Base-by-base conservation (phyloP, 306 rosid genomes). In the Fagus crenata region DNA sequence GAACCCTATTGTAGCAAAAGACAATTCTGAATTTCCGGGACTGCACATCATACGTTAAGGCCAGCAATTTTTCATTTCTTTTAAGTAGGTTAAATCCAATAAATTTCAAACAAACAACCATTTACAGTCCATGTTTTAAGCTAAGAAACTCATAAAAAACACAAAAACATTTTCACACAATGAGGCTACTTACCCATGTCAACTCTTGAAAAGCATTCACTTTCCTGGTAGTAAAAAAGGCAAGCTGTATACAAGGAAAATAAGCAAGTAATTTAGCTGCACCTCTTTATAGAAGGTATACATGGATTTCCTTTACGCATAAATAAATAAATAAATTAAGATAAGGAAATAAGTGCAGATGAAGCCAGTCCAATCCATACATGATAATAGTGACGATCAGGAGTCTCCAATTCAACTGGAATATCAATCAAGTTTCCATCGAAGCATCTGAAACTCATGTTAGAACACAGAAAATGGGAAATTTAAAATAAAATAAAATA, bases 321-420 rank as follows among this genome's bases (percentile, higher is more conserved):
- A 41, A 46, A 56, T 13, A 40, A 7, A 14, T 9, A 59, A 73
- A 75, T 32, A 71, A 75, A 70, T 39, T 60, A 49, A 67, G 41
- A 6, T 49, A 73, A 37, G 73, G 31, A 67, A 79, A 58, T 41
- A 4, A 15, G 3, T 35, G 42, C 56, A 53, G 63, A 68, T 22
- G 60, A 73, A 74, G 74, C 64, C 32, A 53, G 61, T 39, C 14
- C 49, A 73, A 78, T 28, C 28, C 81, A 70, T 87, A 92, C 98
- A 84, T 89, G 98, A 80, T 94, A 94, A 73, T 92, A 94, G 79
- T 94, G 98, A 53, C 85, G 98, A 79, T 94, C 98, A 36, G 97
- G 98, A 43, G 94, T 90, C 87, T 94, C 98, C 68, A 92, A 95
- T 90, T 94, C 97, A 76, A 94, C 93, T 2, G 97, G 98, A 75